phyloP scores from a whole-genome alignment of 2,329 filamentous ascomycete species.

The Penicillium hordei region DNA sequence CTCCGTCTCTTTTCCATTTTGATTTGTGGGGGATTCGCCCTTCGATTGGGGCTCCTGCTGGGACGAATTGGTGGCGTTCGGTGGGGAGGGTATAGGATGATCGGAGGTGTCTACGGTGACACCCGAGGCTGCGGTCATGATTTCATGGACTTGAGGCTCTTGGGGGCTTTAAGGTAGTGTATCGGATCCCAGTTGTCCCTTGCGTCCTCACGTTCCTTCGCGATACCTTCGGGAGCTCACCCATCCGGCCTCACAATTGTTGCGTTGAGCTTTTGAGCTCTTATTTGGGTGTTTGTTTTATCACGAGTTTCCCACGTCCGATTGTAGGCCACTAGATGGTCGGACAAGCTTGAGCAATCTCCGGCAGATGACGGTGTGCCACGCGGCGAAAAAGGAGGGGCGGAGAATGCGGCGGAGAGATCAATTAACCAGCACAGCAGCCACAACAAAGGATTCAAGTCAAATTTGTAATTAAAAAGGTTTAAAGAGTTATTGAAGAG shows the following conservation, averaged over 20 bases:
- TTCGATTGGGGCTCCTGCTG: constrained; percentile 1
- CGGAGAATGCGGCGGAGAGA: constrained; percentile 15
- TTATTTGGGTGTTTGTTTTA: neutral
- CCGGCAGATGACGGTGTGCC: constrained; percentile 22
- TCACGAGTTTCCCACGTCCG: constrained; percentile 7
- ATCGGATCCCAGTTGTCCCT: constrained; percentile 19
- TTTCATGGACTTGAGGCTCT: constrained; percentile 23
- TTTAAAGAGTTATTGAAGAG: neutral
- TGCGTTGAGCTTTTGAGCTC: neutral
- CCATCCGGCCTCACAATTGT: constrained; percentile 18
- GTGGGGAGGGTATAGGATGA: constrained; percentile 18
- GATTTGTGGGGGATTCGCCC: constrained; percentile 9
- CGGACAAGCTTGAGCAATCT: constrained; percentile 21
- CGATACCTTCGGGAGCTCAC: constrained; percentile 14
- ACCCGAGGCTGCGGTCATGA: constrained; percentile 34
- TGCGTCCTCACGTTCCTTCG: constrained; percentile 17
- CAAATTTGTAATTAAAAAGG: neutral
- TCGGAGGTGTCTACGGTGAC: constrained; percentile 29
- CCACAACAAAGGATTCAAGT: neutral
- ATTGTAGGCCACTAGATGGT: constrained; percentile 17
- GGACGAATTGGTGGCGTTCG: constrained; percentile 14
- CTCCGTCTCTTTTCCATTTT: constrained; percentile 18
- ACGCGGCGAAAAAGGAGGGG: constrained; percentile 25
- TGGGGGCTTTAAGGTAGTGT: constrained; percentile 5
- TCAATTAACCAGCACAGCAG: constrained; percentile 6